Evolutionary conservation across 1,284 basidiomycete genomes (phyloP), one percentile per base, ranked within the genome.

Genomic region (Melanopsichium pennsylvanicum): DNA sequence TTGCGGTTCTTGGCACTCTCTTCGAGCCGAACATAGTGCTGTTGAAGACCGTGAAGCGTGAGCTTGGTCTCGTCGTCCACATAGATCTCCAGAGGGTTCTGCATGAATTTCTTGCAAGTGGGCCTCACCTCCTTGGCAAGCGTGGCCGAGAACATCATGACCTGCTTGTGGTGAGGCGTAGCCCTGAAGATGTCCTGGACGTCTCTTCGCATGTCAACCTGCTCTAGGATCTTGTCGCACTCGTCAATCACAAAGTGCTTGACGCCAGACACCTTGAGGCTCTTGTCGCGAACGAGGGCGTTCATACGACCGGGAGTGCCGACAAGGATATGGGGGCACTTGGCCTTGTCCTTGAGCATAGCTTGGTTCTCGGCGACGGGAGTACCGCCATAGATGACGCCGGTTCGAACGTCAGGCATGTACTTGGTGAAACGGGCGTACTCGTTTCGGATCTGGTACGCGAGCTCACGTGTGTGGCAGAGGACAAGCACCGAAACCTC

Each of bases 221-320:
- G 91, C 87, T 99, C 96, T 82, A 99, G 89, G 92, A 99, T 97
- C 88, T 99, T 99, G 88, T 99, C 96, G 86, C 96, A 99, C 86
- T 99, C 96, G 87, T 99, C 96, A 82, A 99, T 86, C 63, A 97
- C 94, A 84, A 99, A 99, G 86, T 97, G 94, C 86, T 81, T 81
- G 57, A 81, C 79, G 21, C 76, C 78, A 16, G 69, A 68, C 8
- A 62, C 72, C 69, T 81, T 81, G 38, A 81, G 67, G 29, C 48
- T 60, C 71, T 79, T 80, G 60, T 81, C 79, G n/a, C 78, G 69
- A 22, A 80, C 78, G 16, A 81, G 70, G 8, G 73, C 79, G 45
- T 77, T 79, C 75, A 81, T 75, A 27, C 79, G 77, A 75, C 96
- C 96, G 43, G 96, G 96, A 16, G 96, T 99, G 59, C 93, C 96